A percentile compares a stretch with the other conserved stretches of the same genome.
phyloP scores from a whole-genome alignment of 2,329 filamentous ascomycete species.

The Pseudovirgaria hyperparasitica region DNA sequence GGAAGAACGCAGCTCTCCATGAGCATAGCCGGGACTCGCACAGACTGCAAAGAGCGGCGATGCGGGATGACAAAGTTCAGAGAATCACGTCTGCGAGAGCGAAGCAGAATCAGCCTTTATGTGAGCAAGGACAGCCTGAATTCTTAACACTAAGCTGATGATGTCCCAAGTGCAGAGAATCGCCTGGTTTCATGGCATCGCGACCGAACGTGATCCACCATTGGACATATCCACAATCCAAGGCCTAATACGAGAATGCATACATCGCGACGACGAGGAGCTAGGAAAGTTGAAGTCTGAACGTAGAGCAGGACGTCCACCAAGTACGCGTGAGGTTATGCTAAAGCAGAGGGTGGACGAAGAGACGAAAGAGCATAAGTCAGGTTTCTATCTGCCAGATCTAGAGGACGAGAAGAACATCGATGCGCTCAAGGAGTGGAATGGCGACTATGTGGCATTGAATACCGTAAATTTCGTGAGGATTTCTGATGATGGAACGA shows the following conservation, averaged over 20 bases:
- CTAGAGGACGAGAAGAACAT: slow-evolving; percentile 55
- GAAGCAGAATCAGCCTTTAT: slow-evolving; percentile 61
- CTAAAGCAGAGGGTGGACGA: slow-evolving; percentile 57
- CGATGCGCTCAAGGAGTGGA: slow-evolving; percentile 58
- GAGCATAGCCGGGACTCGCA: slow-evolving; percentile 80
- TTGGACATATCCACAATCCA: slow-evolving; percentile 44
- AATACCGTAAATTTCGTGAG: slow-evolving; percentile 66
- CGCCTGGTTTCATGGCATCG: slow-evolving; percentile 57
- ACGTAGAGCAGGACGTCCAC: slow-evolving; percentile 66
- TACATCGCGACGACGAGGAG: slow-evolving; percentile 59
- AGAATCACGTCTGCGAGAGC: slow-evolving; percentile 56
- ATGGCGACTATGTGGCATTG: slow-evolving; percentile 72
- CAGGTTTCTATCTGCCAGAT: slow-evolving; percentile 80
- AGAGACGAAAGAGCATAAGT: slow-evolving; percentile 68
- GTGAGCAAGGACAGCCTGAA: slow-evolving; percentile 34
- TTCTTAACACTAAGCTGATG: slow-evolving; percentile 3
- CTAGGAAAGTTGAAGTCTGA: slow-evolving; percentile 51
- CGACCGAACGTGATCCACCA: slow-evolving; percentile 38
- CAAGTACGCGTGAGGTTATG: slow-evolving; percentile 63
- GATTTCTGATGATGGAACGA: slow-evolving; percentile 50
- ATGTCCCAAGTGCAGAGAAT: slow-evolving; percentile 48
- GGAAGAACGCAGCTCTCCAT: slow-evolving; percentile 63
- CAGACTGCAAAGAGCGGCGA: slow-evolving; percentile 63
- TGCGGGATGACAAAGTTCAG: slow-evolving; percentile 71
- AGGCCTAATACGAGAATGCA: slow-evolving; percentile 29